phyloP scores from a whole-genome alignment of 805 yeast species.

The Candida argentea region DNA sequence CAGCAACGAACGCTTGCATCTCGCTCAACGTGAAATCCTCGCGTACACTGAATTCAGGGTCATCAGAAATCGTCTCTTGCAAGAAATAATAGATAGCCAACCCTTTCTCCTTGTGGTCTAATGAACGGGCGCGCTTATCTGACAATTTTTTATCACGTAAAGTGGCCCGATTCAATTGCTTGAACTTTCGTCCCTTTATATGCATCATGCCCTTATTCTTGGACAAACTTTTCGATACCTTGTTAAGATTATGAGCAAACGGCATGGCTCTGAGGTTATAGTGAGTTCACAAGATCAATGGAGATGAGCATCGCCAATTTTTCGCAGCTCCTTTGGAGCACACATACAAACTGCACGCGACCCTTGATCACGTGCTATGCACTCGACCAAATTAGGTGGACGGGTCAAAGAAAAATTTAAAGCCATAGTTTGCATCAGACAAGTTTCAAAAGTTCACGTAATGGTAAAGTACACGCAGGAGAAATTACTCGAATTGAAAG shows the following conservation, averaged over 20 bases:
- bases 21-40: constrained; percentile 44
- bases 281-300: too few relatives aligned
- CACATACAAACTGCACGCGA: too few relatives aligned
- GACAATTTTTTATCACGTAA: constrained; percentile 67
- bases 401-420: neutral
- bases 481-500: constrained; percentile 50
- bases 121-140: constrained; percentile 44
- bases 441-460: constrained; percentile 4
- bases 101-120: constrained; percentile 52
- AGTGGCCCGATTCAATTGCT: constrained; percentile 77
- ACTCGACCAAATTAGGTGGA: constrained; percentile 3
- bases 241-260: constrained; percentile 52
- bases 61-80: constrained; percentile 41
- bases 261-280: constrained; percentile 39
- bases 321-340: too few relatives aligned
- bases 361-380: too few relatives aligned
- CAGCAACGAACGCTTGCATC: constrained; percentile 48
- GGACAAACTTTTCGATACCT: constrained; percentile 51
- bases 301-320: too few relatives aligned
- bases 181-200: constrained; percentile 83
- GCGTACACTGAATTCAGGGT: constrained; percentile 18
- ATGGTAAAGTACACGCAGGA: constrained; percentile 63
- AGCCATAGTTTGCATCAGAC: neutral
- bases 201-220: constrained; percentile 55
- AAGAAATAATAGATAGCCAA: constrained; percentile 48